A percentile compares a stretch with the other conserved stretches of the same genome.
Conservation (phyloP, 176 grass and related monocot genomes). For the Lolium perenne region DNA sequence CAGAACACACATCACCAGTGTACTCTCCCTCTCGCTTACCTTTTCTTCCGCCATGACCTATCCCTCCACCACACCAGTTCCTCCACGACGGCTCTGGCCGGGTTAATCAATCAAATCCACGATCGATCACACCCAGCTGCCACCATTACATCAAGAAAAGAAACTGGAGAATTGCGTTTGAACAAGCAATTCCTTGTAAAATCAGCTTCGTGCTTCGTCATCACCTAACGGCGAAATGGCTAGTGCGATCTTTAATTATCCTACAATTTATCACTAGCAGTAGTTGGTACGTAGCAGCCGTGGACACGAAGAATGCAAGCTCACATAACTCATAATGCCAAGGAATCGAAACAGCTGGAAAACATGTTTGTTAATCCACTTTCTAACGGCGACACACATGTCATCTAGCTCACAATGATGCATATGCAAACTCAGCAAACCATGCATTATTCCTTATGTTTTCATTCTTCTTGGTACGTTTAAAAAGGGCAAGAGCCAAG, state of each 20-base stretch:
- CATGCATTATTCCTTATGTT: not conserved
- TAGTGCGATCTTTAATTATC: not conserved
- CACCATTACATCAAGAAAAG: slow-evolving; percentile 39
- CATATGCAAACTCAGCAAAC: slow-evolving; percentile 37
- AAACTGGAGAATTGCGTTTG: slow-evolving; percentile 10
- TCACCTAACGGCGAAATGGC: slow-evolving; percentile 40
- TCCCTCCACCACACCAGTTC: slow-evolving; percentile 50
- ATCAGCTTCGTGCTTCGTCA: slow-evolving; percentile 26
- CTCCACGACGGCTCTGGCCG: slow-evolving; percentile 15
- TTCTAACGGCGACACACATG: slow-evolving; percentile 44
- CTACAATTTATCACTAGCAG: not conserved
- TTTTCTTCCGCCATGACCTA: slow-evolving; percentile 35
- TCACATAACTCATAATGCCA: not conserved
- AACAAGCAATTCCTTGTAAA: slow-evolving; percentile 14
- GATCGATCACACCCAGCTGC: slow-evolving; percentile 25
- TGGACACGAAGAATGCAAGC: slow-evolving; percentile 12
- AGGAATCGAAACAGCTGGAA: slow-evolving; percentile 60
- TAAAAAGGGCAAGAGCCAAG: not conserved
- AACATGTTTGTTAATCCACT: slow-evolving; percentile 44
- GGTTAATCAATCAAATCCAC: slow-evolving; percentile 32
- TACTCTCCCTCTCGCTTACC: not conserved
- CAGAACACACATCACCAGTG: not conserved
- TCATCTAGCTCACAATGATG: slow-evolving; percentile 35
- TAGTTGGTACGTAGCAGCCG: slow-evolving; percentile 47
- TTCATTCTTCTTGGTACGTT: not conserved